phyloP scores from a whole-genome alignment of 768 basidiomycete species.

The Suillus luteus region DNA sequence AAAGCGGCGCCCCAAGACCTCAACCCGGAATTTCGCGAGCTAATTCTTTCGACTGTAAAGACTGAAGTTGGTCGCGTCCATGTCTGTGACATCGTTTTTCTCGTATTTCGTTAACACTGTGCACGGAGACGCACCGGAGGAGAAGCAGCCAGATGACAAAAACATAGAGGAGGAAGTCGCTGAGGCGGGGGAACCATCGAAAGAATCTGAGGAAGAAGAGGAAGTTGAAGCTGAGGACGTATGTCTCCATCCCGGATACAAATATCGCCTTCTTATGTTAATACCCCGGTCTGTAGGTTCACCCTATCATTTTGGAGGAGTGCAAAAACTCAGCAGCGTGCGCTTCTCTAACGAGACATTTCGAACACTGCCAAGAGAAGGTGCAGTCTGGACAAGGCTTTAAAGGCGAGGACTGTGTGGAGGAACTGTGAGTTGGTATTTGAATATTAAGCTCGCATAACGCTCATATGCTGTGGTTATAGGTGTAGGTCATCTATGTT shows the following conservation, averaged over 20 bases:
- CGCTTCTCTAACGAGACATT: slow-evolving; percentile 72
- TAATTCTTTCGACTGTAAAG: slow-evolving; percentile 12
- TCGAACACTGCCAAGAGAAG: slow-evolving; percentile 89
- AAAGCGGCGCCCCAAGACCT: slow-evolving; percentile 21
- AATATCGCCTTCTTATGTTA: not conserved
- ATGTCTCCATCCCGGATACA: slow-evolving; percentile 14
- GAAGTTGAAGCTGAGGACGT: slow-evolving; percentile 49
- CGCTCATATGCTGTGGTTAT: slow-evolving; percentile 3
- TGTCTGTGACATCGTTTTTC: slow-evolving; percentile 47
- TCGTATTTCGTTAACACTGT: slow-evolving; percentile 43
- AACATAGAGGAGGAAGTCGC: slow-evolving; percentile 28
- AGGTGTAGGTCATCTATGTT: slow-evolving; percentile 28
- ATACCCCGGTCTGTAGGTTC: slow-evolving; percentile 43
- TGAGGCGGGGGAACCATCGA: slow-evolving; percentile 20
- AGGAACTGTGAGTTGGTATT: slow-evolving; percentile 73
- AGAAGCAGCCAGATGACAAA: slow-evolving; percentile 18
- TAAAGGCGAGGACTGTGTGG: slow-evolving; percentile 91
- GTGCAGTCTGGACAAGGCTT: slow-evolving; percentile 79
- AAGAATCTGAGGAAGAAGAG: slow-evolving; percentile 40
- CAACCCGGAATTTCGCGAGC: slow-evolving; percentile 33
- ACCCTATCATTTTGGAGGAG: slow-evolving; percentile 74
- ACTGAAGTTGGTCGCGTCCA: slow-evolving; percentile 25
- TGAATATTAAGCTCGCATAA: not conserved
- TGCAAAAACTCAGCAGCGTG: slow-evolving; percentile 71
- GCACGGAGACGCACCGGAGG: slow-evolving; percentile 43